phyloP scores from a whole-genome alignment of 179 eudicot genomes.

The Silene coronaria region DNA sequence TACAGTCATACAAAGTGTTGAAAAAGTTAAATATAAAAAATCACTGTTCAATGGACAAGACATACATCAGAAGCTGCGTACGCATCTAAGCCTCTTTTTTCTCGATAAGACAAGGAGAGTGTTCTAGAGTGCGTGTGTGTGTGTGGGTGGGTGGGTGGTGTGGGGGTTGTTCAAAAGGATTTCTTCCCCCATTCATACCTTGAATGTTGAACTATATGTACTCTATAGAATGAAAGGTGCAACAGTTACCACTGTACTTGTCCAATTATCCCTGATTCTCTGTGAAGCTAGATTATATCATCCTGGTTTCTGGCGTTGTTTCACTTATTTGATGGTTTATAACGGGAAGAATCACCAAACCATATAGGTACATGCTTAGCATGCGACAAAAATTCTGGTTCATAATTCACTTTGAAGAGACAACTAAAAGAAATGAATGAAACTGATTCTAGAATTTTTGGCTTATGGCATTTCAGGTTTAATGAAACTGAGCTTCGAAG shows the following conservation, averaged over 20 bases:
- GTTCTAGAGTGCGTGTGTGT: no score
- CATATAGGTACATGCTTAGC: not conserved
- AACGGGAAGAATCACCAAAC: constrained; percentile 29
- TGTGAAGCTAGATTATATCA: not conserved
- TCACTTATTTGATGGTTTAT: constrained; percentile 38
- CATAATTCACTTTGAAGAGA: not conserved
- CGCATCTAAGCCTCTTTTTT: no score
- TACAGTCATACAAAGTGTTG: not conserved
- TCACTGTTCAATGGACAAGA: not conserved
- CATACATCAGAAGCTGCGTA: not conserved
- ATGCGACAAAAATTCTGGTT: not conserved
- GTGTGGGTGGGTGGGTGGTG: no score
- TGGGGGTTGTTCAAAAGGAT: no score
- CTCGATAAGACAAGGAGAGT: no score
- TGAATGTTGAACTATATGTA: not conserved
- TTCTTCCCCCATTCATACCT: not conserved
- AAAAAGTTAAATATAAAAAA: not conserved
- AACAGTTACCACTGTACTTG: not conserved
- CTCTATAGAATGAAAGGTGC: not conserved
- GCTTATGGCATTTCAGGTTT: constrained; percentile 46
- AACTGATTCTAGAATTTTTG: constrained; percentile 45
- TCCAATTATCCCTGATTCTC: not conserved
- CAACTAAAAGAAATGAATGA: constrained; percentile 17
- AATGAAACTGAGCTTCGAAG: constrained; percentile 62
- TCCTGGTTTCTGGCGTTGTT: not conserved